Conservation (phyloP, 2,329 filamentous ascomycete species). For the Teratosphaeria viscida region DNA sequence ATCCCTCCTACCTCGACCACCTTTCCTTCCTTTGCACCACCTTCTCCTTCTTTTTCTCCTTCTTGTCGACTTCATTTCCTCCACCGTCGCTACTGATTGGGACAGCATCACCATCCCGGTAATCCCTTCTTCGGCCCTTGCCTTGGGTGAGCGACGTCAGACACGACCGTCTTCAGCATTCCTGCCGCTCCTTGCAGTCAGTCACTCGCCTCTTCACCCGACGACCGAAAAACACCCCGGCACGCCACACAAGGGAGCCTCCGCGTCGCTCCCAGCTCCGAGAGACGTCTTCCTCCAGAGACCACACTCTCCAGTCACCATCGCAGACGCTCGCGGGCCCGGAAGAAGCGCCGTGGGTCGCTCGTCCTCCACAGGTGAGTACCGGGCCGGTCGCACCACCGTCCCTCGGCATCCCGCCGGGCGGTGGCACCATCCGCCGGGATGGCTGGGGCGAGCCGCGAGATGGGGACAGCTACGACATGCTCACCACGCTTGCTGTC, state of each 20-base stretch:
- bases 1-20: not conserved
- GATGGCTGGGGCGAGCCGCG: conserved; percentile 1
- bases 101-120: not conserved
- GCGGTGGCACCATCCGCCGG: conserved; percentile 2
- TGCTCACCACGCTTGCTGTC: conserved; percentile 1
- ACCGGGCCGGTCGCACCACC: not conserved
- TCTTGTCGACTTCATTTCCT: not conserved
- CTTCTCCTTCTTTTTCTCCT: not conserved
- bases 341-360: not conserved
- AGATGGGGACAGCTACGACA: conserved; percentile 2
- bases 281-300: not conserved
- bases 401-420: conserved; percentile 3
- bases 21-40: not conserved
- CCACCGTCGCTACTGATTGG: not conserved
- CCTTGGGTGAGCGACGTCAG: conserved; percentile 1
- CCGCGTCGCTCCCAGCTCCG: not conserved
- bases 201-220: not conserved
- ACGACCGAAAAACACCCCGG: not conserved
- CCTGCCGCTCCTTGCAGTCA: not conserved
- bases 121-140: not conserved
- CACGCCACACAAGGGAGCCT: not conserved
- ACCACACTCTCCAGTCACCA: not conserved
- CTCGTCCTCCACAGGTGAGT: conserved; percentile 5
- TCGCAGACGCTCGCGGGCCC: not conserved
- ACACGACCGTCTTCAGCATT: conserved; percentile 1